Conservation (phyloP, 257 asterid genomes). For the Nicotiana undulata region DNA sequence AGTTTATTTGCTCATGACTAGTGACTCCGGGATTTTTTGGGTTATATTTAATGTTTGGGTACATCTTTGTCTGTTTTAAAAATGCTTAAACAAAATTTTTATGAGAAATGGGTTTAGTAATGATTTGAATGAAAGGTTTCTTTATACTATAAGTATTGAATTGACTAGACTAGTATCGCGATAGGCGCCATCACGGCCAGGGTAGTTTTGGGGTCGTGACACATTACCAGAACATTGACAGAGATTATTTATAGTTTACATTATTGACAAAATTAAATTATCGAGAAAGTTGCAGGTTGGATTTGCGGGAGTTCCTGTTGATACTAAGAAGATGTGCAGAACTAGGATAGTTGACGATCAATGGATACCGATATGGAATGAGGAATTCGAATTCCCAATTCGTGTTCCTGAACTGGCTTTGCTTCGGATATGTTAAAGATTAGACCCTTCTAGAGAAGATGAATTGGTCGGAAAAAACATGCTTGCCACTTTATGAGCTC, state of each 20-base stretch:
- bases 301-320: conserved; percentile 4
- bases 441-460: conserved; percentile 9
- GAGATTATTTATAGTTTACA: background rate
- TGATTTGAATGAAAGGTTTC: no score
- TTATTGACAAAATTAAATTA: background rate
- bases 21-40: no score
- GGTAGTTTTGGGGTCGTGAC: no score
- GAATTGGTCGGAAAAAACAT: conserved; percentile 18
- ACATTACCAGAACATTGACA: background rate
- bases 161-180: no score
- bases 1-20: no score
- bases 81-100: no score
- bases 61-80: no score
- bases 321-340: background rate
- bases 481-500: conserved; percentile 13
- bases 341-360: background rate
- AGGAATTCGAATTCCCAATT: conserved; percentile 7
- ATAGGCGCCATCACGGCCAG: no score
- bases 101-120: no score
- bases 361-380: conserved; percentile 13
- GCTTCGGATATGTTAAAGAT: conserved; percentile 15
- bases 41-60: no score
- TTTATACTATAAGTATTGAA: no score
- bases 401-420: conserved; percentile 18
- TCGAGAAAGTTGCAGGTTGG: background rate